A percentile compares a stretch with the other conserved stretches of the same genome.
Conservation (phyloP, 2,329 filamentous ascomycete species). For the Macrophomina pseudophaseolina region DNA sequence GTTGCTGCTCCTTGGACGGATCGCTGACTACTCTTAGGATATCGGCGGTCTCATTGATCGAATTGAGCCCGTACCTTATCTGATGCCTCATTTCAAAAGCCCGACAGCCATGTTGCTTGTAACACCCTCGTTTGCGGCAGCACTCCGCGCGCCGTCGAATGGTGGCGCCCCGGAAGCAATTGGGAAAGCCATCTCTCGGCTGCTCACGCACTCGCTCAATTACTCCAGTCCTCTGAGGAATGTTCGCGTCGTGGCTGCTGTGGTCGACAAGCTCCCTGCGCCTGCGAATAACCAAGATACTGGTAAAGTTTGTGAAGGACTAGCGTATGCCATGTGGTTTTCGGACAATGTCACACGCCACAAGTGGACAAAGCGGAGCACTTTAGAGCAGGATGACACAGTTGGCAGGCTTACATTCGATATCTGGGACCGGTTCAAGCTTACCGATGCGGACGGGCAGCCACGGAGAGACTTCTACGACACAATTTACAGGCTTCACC, state of each 20-base stretch:
- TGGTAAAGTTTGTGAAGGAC: slow-evolving; percentile 38
- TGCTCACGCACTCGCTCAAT: not conserved
- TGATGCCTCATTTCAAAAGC: not conserved
- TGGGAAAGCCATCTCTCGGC: not conserved
- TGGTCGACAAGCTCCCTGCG: slow-evolving; percentile 44
- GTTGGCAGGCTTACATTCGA: not conserved
- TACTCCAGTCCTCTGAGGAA: not conserved
- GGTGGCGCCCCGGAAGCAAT: not conserved
- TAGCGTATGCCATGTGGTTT: slow-evolving; percentile 36
- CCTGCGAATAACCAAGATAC: slow-evolving; percentile 31
- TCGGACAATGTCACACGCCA: not conserved
- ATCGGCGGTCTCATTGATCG: slow-evolving; percentile 5
- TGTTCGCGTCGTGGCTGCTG: slow-evolving; percentile 33
- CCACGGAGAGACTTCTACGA: slow-evolving; percentile 40
- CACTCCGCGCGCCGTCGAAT: not conserved
- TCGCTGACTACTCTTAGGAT: not conserved
- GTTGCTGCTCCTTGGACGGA: not conserved
- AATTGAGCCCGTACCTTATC: not conserved
- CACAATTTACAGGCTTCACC: slow-evolving; percentile 39
- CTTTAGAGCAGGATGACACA: not conserved
- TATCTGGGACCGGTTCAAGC: not conserved
- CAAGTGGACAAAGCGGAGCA: not conserved
- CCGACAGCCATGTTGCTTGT: slow-evolving; percentile 5
- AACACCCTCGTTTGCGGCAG: slow-evolving; percentile 7
- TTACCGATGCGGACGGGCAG: not conserved